These are phyloP conservation scores for Phytophthora boehmeriae DNA, from an alignment of 352 stramenopile genomes.

Conservation along the genomic window DNA sequence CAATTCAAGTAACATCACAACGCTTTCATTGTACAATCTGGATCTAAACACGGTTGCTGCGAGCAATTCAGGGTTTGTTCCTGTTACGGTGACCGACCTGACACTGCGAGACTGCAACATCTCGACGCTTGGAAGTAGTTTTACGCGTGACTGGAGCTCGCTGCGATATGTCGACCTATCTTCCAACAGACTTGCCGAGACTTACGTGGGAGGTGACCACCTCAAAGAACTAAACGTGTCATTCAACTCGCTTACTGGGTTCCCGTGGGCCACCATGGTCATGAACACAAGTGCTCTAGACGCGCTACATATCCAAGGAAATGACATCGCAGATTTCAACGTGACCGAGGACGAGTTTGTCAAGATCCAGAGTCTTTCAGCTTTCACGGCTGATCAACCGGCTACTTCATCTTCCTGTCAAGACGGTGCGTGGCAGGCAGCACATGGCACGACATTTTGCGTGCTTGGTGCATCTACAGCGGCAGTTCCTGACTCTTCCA, in stretches of 20 bases:
- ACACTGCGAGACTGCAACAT: slow-evolving; percentile 61
- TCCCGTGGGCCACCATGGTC: slow-evolving; percentile 33
- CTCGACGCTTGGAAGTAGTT: slow-evolving; percentile 30
- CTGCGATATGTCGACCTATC: slow-evolving; percentile 47
- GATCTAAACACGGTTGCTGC: slow-evolving; percentile 32
- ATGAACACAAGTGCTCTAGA: slow-evolving; percentile 37
- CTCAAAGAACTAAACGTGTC: slow-evolving; percentile 44
- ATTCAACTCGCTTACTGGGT: slow-evolving; percentile 39
- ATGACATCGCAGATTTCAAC: slow-evolving; percentile 46
- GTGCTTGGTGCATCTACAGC: slow-evolving; percentile 37
- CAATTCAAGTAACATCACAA: slow-evolving; percentile 36
- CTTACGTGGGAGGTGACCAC: slow-evolving; percentile 29
- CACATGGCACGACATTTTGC: slow-evolving; percentile 42
- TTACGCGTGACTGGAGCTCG: slow-evolving; percentile 33
- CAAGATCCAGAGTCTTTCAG: slow-evolving; percentile 29
- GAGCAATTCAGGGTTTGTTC: slow-evolving; percentile 36
- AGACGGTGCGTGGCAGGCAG: slow-evolving; percentile 36
- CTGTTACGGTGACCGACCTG: slow-evolving; percentile 37
- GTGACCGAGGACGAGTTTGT: slow-evolving; percentile 36
- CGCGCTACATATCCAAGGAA: slow-evolving; percentile 40
- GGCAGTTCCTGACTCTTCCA: slow-evolving; percentile 21
- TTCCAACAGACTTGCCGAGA: slow-evolving; percentile 34
- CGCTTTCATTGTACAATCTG: slow-evolving; percentile 39
- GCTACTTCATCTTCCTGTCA: slow-evolving; percentile 25
- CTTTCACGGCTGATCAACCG: slow-evolving; percentile 38